A percentile compares a stretch with the other conserved stretches of the same genome.
These are phyloP conservation scores for Aspergillus asperescens DNA, from an alignment of 495 filamentous ascomycete species.

Conservation along the genomic window DNA sequence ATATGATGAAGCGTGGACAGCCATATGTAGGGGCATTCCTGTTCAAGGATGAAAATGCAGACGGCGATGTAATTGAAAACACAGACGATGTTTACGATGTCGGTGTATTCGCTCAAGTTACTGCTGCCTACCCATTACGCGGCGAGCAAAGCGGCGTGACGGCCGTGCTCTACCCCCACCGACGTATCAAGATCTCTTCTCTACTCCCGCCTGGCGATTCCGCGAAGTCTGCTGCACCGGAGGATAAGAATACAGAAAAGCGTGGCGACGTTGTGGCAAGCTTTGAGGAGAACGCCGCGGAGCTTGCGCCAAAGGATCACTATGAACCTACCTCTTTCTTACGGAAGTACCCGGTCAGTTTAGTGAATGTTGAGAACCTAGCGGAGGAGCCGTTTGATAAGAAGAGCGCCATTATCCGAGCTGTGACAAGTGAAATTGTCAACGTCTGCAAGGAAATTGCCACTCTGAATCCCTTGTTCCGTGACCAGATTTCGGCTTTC, in stretches of 20 bases:
- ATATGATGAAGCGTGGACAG: constrained; percentile 97
- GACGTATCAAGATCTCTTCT: constrained; percentile 82
- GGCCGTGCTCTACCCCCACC: constrained; percentile 91
- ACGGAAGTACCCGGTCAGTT: constrained; percentile 79
- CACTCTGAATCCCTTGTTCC: constrained; percentile 86
- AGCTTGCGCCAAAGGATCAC: constrained; percentile 45
- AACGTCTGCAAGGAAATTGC: constrained; percentile 98
- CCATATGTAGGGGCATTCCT: constrained; percentile 96
- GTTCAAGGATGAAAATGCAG: constrained; percentile 91
- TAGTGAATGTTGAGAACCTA: constrained; percentile 93
- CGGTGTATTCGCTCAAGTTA: constrained; percentile 96
- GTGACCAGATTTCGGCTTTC: constrained; percentile 95
- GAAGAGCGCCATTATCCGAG: constrained; percentile 78
- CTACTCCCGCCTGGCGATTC: constrained; percentile 62
- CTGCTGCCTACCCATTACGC: constrained; percentile 83
- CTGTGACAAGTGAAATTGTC: constrained; percentile 93
- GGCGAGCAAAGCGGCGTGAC: constrained; percentile 76
- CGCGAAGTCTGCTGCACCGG: constrained; percentile 35
- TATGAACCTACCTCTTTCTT: constrained; percentile 92
- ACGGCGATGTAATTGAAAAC: constrained; percentile 84
- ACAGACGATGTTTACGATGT: constrained; percentile 87
- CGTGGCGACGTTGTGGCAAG: constrained; percentile 94
- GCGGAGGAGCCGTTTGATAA: constrained; percentile 82
- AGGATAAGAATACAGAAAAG: constrained; percentile 61
- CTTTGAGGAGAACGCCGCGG: constrained; percentile 71